Base-by-base conservation (phyloP, 192 early-diverging fungal species). In the Chytriomyces sp. region DNA sequence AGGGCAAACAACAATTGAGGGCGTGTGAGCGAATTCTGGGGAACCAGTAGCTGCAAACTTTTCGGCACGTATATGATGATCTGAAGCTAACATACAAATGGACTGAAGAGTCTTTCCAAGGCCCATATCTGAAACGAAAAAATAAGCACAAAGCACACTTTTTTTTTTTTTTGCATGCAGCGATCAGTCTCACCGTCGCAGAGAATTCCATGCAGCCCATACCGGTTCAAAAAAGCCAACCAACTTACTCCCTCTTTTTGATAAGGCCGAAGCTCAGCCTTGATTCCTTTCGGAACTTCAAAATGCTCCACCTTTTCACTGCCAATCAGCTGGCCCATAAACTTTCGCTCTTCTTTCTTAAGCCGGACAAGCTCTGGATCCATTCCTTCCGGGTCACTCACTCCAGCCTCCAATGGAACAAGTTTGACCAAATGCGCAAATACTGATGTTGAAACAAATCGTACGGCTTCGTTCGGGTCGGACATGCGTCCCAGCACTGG, bases 231-330 rank as follows among this genome's bases (percentile, higher is more conserved):
- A 80, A 99, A 99, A 13, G 95, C 95, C 68, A 99, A 84, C 98
- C 98, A 99, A 86, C 93, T 96, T 46, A 99, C 93, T 61, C 98
- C 98, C 70, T 98, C 98, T 81, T 97, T 95, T 81, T 99, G 98
- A 85, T 99, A 99, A 83, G 91, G 89, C 67, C 98, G 85, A 73
- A 99, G 82, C 70, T 96, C 93, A 0, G 96, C 98, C 46, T 94
- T 95, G 83, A 99, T 93, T n/a, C 84, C 89, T 46, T 94, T 91
- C 0, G 96, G 95, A 26, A 99, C 89, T 20, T 84, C 74, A 83
- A 93, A 97, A n/a, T 90, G 87, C 67, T 97, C 94, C 8, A 98
- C 85, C 72, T 95, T 94, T 13, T 91, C 89, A 67, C 91, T 90
- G 62, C 97, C 98, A 68, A 98, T 82, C 48, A 99, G 89, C 84